Evolutionary conservation across 176 grass and related monocot species (phyloP).

Genomic region (Dendrocalamus sinicus): DNA sequence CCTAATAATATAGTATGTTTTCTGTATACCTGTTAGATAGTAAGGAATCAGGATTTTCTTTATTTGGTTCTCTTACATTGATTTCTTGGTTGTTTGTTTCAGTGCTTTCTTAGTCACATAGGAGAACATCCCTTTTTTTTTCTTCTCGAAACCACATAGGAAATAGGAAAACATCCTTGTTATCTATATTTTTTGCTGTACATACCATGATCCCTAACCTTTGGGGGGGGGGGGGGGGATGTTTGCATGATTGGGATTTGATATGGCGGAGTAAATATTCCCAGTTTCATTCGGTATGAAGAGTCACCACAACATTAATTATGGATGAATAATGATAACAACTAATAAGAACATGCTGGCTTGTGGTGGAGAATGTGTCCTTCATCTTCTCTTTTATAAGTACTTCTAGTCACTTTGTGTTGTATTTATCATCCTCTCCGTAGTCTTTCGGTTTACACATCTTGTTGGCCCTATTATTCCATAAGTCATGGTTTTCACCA

Average conservation of each 20-base stretch:
- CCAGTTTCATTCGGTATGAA: not conserved
- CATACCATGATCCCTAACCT: too few relatives aligned
- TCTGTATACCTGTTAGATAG: too few relatives aligned
- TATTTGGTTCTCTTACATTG: too few relatives aligned
- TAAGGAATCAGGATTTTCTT: too few relatives aligned
- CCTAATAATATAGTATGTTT: too few relatives aligned
- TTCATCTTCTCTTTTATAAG: not conserved
- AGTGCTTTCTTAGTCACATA: too few relatives aligned
- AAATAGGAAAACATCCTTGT: too few relatives aligned
- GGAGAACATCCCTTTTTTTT: too few relatives aligned
- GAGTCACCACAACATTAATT: not conserved
- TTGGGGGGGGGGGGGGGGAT: too few relatives aligned
- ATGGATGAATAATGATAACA: not conserved
- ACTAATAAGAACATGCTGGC: not conserved
- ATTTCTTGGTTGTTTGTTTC: too few relatives aligned
- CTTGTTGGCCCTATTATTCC: not conserved
- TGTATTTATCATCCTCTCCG: not conserved
- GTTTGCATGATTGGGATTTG: not conserved
- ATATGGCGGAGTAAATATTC: slow-evolving; percentile 8
- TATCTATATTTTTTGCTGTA: too few relatives aligned
- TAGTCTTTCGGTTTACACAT: not conserved
- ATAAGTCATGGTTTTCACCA: not conserved
- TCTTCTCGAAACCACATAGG: too few relatives aligned
- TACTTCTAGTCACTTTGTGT: slow-evolving; percentile 12
- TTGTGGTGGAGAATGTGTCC: not conserved